Conservation (phyloP, 352 stramenopile species). For the Pythium coloratum region DNA sequence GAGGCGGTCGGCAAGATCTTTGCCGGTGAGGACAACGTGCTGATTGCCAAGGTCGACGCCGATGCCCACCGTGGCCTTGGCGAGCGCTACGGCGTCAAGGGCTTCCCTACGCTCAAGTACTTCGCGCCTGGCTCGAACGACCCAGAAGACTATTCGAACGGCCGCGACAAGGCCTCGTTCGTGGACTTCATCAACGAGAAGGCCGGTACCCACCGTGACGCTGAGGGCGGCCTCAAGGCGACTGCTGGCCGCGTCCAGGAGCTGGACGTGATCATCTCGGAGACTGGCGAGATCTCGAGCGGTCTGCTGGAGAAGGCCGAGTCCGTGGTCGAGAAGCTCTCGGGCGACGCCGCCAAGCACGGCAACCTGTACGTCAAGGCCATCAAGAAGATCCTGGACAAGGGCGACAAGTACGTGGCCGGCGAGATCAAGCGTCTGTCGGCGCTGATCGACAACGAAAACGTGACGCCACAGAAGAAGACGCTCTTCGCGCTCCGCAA, state of each 20-base stretch:
- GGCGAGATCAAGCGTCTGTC: slow-evolving; percentile 84
- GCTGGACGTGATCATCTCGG: slow-evolving; percentile 83
- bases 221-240: slow-evolving; percentile 67
- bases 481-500: slow-evolving; percentile 88
- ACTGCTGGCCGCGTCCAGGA: slow-evolving; percentile 80
- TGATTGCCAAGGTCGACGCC: slow-evolving; percentile 85
- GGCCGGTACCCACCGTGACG: slow-evolving; percentile 79
- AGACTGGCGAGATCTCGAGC: slow-evolving; percentile 66
- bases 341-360: slow-evolving; percentile 69
- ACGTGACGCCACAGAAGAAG: slow-evolving; percentile 86
- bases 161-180: slow-evolving; percentile 82
- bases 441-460: slow-evolving; percentile 74
- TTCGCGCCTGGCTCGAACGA: slow-evolving; percentile 81
- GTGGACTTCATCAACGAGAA: slow-evolving; percentile 92
- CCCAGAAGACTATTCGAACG: slow-evolving; percentile 83
- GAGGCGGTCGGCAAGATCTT: slow-evolving; percentile 81
- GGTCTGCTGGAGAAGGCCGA: slow-evolving; percentile 74
- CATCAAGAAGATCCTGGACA: slow-evolving; percentile 90
- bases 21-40: slow-evolving; percentile 71
- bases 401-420: slow-evolving; percentile 83
- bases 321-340: slow-evolving; percentile 64
- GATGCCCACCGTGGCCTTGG: slow-evolving; percentile 59
- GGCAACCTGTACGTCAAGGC: slow-evolving; percentile 87
- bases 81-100: slow-evolving; percentile 84
- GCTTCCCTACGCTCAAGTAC: slow-evolving; percentile 93